Conservation (phyloP, 441 rosid genomes). For the Erodium moschatum region DNA sequence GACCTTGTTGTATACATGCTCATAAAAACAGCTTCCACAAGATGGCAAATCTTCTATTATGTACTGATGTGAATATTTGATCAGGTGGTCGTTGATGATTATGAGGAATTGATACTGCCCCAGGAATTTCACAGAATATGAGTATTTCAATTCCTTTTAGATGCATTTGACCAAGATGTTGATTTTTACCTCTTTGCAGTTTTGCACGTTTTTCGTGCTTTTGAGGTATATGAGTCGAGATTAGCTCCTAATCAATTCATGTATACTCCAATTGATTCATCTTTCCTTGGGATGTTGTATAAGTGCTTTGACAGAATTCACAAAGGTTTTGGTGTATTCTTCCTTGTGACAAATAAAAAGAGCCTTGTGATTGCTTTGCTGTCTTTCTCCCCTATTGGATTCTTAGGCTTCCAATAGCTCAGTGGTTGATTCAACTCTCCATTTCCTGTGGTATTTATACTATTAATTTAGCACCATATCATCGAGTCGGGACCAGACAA, state of each 20-base stretch:
- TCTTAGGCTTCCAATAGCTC: no score
- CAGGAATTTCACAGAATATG: constrained; percentile 42
- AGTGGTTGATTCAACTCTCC: neutral
- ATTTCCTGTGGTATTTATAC: neutral
- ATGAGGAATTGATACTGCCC: constrained; percentile 60
- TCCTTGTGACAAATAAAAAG: neutral
- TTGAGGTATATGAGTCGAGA: constrained; percentile 13
- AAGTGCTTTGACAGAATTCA: neutral
- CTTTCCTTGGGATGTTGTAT: constrained; percentile 5
- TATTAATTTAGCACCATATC: no score
- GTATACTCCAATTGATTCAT: neutral
- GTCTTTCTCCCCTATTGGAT: neutral
- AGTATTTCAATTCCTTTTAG: constrained; percentile 4
- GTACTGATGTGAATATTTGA: constrained; percentile 12
- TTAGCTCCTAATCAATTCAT: neutral
- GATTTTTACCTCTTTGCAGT: constrained; percentile 21
- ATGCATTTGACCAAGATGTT: neutral
- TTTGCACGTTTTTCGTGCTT: constrained; percentile 34
- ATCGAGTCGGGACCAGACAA: no score
- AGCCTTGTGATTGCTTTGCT: neutral
- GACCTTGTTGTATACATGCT: neutral
- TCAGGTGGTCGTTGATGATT: constrained; percentile 66
- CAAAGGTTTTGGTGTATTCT: constrained; percentile 1
- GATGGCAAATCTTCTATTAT: neutral
- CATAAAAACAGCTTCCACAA: constrained; percentile 5